Evolutionary conservation across 768 basidiomycete species (phyloP).

Genomic region (Termitomyces sp.): DNA sequence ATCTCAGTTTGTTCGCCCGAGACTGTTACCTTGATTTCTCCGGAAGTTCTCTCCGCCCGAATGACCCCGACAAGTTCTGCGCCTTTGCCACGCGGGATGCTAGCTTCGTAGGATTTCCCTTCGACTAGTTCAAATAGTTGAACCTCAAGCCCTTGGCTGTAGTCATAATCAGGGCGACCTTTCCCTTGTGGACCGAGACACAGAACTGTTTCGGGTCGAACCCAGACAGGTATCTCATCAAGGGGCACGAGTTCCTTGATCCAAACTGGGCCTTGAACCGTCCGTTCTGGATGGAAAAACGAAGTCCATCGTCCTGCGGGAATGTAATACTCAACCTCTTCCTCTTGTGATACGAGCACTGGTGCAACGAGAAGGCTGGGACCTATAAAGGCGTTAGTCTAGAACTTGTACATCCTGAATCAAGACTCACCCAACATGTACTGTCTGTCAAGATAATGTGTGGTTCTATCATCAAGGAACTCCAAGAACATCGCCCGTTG

Average conservation of each 20-base stretch:
- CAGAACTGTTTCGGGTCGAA: slow-evolving; percentile 51
- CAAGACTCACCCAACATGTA: slow-evolving; percentile 39
- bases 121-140: slow-evolving; percentile 48
- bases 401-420: background rate
- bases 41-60: slow-evolving; percentile 25
- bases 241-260: slow-evolving; percentile 57
- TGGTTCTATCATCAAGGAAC: slow-evolving; percentile 52
- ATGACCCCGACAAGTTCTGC: slow-evolving; percentile 35
- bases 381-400: slow-evolving; percentile 23
- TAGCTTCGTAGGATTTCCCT: slow-evolving; percentile 29
- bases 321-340: slow-evolving; percentile 55
- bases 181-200: slow-evolving; percentile 48
- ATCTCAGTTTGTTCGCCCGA: slow-evolving; percentile 14
- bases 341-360: slow-evolving; percentile 47
- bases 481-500: slow-evolving; percentile 66
- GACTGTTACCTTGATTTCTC: slow-evolving; percentile 24
- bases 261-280: slow-evolving; percentile 56
- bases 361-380: slow-evolving; percentile 57
- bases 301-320: slow-evolving; percentile 58
- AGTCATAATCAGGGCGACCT: slow-evolving; percentile 58
- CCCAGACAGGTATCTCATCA: slow-evolving; percentile 62
- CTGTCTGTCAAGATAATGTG: slow-evolving; percentile 55
- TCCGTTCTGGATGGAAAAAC: slow-evolving; percentile 48
- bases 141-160: slow-evolving; percentile 39
- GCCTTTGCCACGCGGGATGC: slow-evolving; percentile 40